These are phyloP conservation scores for Hyphodiscus sp. DNA, from an alignment of 2,329 filamentous ascomycete genomes.

Conservation along the genomic window DNA sequence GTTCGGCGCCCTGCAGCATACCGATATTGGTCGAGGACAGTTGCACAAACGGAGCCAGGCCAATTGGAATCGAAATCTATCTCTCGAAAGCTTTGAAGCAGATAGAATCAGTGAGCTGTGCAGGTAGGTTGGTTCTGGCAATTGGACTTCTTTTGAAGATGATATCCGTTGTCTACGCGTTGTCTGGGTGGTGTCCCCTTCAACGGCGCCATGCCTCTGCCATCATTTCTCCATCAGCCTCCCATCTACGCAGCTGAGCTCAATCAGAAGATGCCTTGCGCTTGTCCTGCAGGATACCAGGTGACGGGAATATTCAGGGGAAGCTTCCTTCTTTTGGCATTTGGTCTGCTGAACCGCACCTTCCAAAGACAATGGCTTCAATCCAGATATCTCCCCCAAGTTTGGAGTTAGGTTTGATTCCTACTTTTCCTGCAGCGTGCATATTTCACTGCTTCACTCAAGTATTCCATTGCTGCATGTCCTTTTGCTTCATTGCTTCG, in stretches of 20 bases:
- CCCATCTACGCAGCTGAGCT: neutral
- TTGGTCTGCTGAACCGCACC: neutral
- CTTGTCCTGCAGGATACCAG: neutral
- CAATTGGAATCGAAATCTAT: neutral
- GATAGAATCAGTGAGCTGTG: neutral
- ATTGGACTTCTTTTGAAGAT: neutral
- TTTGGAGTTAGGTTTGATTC: neutral
- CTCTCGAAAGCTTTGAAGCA: neutral
- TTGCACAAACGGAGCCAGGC: neutral
- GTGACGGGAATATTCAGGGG: neutral
- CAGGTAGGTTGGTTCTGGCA: neutral
- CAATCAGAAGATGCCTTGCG: neutral
- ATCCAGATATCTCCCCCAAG: neutral
- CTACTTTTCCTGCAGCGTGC: neutral
- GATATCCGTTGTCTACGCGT: too few species aligned
- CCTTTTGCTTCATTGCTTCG: neutral
- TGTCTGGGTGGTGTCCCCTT: neutral
- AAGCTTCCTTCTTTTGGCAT: neutral
- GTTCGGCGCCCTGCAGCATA: neutral
- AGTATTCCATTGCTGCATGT: neutral
- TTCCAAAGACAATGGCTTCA: neutral
- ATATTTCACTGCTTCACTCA: neutral
- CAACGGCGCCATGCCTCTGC: neutral
- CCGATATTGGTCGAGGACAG: neutral
- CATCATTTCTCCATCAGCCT: neutral